Conservation (phyloP, 805 yeast species). For the Lipomyces yamanashiensis region DNA sequence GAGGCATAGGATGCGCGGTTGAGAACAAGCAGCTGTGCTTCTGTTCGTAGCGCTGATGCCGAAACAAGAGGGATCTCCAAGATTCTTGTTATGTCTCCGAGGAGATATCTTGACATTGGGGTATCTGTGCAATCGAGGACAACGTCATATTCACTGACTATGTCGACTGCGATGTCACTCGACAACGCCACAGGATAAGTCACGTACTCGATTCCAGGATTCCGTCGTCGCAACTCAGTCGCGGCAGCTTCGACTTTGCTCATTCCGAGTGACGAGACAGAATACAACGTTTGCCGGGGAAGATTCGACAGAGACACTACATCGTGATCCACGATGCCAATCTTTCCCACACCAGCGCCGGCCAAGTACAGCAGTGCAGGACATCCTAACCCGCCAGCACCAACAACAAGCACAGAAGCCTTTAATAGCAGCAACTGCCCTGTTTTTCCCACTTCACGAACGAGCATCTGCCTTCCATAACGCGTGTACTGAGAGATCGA, state of each 20-base stretch:
- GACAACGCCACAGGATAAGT: constrained; percentile 31
- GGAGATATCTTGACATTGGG: constrained; percentile 82
- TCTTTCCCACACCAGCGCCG: constrained; percentile 80
- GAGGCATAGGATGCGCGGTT: constrained; percentile 46
- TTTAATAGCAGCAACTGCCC: constrained; percentile 64
- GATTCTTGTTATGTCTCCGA: constrained; percentile 78
- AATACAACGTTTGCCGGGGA: constrained; percentile 87
- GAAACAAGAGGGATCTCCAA: constrained; percentile 65
- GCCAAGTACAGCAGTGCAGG: constrained; percentile 84
- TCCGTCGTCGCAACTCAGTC: constrained; percentile 47
- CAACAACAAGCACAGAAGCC: constrained; percentile 73
- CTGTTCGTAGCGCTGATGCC: constrained; percentile 89
- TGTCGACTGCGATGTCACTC: constrained; percentile 62
- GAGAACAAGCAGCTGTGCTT: constrained; percentile 83
- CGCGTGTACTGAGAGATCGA: constrained; percentile 70
- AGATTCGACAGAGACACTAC: constrained; percentile 80
- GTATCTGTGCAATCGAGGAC: constrained; percentile 94
- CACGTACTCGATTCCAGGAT: constrained; percentile 67
- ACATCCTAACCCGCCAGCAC: constrained; percentile 97
- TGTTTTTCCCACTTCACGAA: constrained; percentile 67
- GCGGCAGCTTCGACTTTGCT: constrained; percentile 79
- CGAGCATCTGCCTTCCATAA: constrained; percentile 95
- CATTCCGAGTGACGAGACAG: constrained; percentile 66
- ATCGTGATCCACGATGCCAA: constrained; percentile 90
- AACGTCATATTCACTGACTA: constrained; percentile 69